These are phyloP conservation scores for Aspergillus cejpii DNA, from an alignment of 2,329 filamentous ascomycete species.

Conservation along the genomic window DNA sequence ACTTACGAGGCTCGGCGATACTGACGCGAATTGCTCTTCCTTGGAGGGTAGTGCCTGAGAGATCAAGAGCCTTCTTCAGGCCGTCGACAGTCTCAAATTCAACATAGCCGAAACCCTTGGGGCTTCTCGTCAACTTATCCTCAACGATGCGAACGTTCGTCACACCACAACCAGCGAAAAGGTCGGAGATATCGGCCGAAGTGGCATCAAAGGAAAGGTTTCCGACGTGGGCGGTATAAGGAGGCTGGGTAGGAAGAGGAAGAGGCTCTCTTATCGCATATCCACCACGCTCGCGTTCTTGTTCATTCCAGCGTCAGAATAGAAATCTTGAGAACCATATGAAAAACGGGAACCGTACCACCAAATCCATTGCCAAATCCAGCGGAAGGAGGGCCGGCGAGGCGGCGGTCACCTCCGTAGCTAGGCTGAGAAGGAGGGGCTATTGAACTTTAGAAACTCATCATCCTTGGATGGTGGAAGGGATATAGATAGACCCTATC, in stretches of 20 bases:
- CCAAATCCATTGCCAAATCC: slow-evolving; percentile 35
- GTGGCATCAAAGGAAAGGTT: slow-evolving; percentile 96
- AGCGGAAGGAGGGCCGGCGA: slow-evolving; percentile 36
- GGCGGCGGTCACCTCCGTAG: slow-evolving; percentile 47
- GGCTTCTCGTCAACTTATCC: slow-evolving; percentile 86
- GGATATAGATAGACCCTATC: slow-evolving; percentile 3
- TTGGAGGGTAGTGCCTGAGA: slow-evolving; percentile 76
- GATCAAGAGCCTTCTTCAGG: slow-evolving; percentile 78
- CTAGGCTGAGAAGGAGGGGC: slow-evolving; percentile 39
- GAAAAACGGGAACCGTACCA: slow-evolving; percentile 22
- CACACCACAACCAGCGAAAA: slow-evolving; percentile 78
- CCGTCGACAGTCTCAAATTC: slow-evolving; percentile 86
- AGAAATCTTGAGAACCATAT: background rate
- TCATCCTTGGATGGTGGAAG: slow-evolving; percentile 2
- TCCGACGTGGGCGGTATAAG: slow-evolving; percentile 90
- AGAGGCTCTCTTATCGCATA: slow-evolving; percentile 57
- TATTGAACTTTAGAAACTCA: slow-evolving; percentile 21
- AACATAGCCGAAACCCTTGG: slow-evolving; percentile 97
- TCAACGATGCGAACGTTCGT: slow-evolving; percentile 93
- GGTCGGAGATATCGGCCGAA: slow-evolving; percentile 71
- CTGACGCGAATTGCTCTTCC: slow-evolving; percentile 87
- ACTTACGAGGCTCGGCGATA: slow-evolving; percentile 91
- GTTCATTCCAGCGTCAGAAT: slow-evolving; percentile 14
- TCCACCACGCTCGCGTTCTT: slow-evolving; percentile 37
- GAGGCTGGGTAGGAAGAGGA: slow-evolving; percentile 84